phyloP scores from a whole-genome alignment of 2,329 filamentous ascomycete genomes.

The Colletotrichum sansevieriae region DNA sequence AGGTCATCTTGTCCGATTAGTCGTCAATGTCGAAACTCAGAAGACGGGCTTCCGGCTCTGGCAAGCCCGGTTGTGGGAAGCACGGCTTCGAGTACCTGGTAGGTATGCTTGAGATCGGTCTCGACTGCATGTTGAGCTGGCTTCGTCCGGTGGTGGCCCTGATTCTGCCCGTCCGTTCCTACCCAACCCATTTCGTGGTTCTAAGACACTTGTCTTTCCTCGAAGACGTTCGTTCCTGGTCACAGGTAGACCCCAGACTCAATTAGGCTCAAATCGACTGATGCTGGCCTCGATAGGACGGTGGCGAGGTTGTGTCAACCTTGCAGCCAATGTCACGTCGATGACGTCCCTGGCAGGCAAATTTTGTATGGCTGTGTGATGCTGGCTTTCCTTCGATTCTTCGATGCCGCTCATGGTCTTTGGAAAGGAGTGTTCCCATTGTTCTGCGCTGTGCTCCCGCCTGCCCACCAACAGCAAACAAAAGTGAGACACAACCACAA shows the following conservation, averaged over 20 bases:
- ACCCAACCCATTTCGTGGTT: constrained; percentile 3
- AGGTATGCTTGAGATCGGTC: constrained; percentile 44
- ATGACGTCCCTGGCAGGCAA: constrained; percentile 29
- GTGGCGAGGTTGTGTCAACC: constrained; percentile 27
- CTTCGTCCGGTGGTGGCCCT: constrained; percentile 15
- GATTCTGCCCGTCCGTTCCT: constrained; percentile 10
- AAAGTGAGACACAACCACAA: neutral
- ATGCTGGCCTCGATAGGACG: constrained; percentile 21
- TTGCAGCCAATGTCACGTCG: constrained; percentile 27
- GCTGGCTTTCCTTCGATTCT: constrained; percentile 11
- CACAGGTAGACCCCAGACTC: neutral
- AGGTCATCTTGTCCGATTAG: constrained; percentile 9
- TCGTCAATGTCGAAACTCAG: constrained; percentile 24
- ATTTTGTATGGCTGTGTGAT: neutral
- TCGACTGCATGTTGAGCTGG: constrained; percentile 47
- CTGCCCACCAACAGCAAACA: neutral
- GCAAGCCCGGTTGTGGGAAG: constrained; percentile 14
- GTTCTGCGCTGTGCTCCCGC: neutral
- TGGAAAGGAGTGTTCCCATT: neutral
- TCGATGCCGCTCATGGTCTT: neutral
- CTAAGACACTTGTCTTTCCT: neutral
- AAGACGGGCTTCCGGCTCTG: constrained; percentile 33
- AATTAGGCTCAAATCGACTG: constrained; percentile 22
- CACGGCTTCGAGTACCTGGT: constrained; percentile 12
- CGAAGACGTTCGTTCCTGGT: constrained; percentile 2